Evolutionary conservation across 2,329 filamentous ascomycete genomes (phyloP), one percentile per base, ranked within the genome.

Genomic region (Didymella pinodella): DNA sequence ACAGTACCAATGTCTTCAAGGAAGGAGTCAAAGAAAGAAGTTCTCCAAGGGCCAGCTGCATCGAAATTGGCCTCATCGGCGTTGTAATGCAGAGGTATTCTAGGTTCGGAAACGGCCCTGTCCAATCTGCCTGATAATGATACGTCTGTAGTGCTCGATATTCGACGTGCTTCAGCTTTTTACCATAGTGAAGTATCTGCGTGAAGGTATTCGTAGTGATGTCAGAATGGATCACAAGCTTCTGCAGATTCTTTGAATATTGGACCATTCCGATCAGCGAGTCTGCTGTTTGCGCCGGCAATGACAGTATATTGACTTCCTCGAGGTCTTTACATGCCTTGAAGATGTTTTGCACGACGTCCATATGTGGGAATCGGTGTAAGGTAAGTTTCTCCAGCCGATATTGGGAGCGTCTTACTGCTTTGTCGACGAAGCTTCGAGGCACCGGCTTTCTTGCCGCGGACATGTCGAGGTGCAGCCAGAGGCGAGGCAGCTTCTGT

Each of bases 391-490:
- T 65, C 0, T 65, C 73, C n/a, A 82, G 65, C 29, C 74, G 75
- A 22, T 67, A 56, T 8, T 77, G 65, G 2, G 78, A 80, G 20
- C 69, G 71, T 46, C 77, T 76, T 49, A 83, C 78, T 4, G 79
- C 80, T 5, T 72, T 72, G 54, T 75, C 78, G 43, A 83, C 63
- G 55, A 82, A 83, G 11, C 58, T 62, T 5, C 72, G 73, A n/a
- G 68, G 69, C 3, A 86, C 79, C 3, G 75, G 74, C 61, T 71
- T 76, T 28, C 70, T 75, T 6, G 82, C 80, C 3, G 69, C 71
- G 2, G 79, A 80, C 8, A 88, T 77, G 62, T 88, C 85, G 11
- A 88, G 71, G 57, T 83, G 72, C 57, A 75, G 77, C 84, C 86
- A 86, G 1, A 86, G 75, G 8, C 74, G 73, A 0, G 79, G 77